Evolutionary conservation across 2,329 filamentous ascomycete genomes (phyloP).

Genomic region (Monosporascus sp.): DNA sequence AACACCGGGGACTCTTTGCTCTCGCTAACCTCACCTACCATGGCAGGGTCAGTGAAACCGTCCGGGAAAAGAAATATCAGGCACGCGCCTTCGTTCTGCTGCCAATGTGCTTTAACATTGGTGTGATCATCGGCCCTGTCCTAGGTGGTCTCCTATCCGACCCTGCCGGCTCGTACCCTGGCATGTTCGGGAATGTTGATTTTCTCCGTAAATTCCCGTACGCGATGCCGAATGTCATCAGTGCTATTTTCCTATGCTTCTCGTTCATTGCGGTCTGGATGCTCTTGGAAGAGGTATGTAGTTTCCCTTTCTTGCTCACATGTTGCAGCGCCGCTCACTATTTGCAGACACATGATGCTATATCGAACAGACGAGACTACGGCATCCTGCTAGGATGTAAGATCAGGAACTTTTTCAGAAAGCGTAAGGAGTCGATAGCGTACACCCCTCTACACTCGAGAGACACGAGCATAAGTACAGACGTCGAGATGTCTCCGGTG

Average conservation of each 20-base stretch:
- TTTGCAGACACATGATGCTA: slow-evolving; percentile 40
- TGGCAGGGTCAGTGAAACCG: slow-evolving; percentile 37
- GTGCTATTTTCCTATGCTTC: slow-evolving; percentile 39
- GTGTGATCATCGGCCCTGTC: slow-evolving; percentile 54
- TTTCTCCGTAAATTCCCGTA: slow-evolving; percentile 49
- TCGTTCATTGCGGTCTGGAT: slow-evolving; percentile 43
- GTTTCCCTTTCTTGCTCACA: no score
- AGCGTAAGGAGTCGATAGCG: slow-evolving; percentile 13
- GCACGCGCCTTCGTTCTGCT: slow-evolving; percentile 38
- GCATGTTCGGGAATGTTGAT: slow-evolving; percentile 38
- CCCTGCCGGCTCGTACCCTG: slow-evolving; percentile 37
- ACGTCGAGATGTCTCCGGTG: slow-evolving; percentile 26
- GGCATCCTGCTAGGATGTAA: slow-evolving; percentile 36
- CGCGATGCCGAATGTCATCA: slow-evolving; percentile 50
- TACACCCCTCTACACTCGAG: slow-evolving; percentile 32
- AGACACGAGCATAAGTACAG: slow-evolving; percentile 19
- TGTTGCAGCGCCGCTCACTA: background rate
- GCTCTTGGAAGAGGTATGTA: slow-evolving; percentile 44
- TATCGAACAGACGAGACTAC: slow-evolving; percentile 35
- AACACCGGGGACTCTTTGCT: background rate
- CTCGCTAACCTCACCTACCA: slow-evolving; percentile 1
- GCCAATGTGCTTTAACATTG: slow-evolving; percentile 68
- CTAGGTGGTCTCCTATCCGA: slow-evolving; percentile 43
- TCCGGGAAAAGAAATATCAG: slow-evolving; percentile 39
- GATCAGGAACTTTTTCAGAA: slow-evolving; percentile 25